These are phyloP conservation scores for Balamuthia mandrillaris DNA, from an alignment of 208 protist species.

Conservation along the genomic window DNA sequence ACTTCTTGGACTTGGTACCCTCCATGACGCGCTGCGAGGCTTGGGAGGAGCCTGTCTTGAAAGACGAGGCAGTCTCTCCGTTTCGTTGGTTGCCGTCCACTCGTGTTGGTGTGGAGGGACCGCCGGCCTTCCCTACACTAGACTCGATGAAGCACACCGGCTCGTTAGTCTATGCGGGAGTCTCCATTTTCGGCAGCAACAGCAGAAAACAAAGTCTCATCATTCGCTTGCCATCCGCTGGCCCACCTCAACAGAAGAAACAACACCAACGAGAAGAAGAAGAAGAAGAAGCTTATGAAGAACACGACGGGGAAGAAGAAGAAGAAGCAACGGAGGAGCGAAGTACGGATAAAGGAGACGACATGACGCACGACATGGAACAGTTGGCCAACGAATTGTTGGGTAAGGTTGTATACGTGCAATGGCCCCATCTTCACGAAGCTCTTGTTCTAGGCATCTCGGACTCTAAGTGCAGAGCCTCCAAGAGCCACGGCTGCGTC, in stretches of 20 bases:
- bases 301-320: not conserved
- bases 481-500: not conserved
- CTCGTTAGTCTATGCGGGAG: not conserved
- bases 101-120: not conserved
- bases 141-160: not conserved
- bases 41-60: too few species aligned
- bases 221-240: not conserved
- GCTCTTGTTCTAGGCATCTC: conserved; percentile 25
- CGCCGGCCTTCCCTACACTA: conserved; percentile 23
- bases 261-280: not conserved
- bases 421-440: conserved; percentile 31
- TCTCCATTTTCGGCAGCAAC: conserved; percentile 16
- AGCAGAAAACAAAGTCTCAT: conserved; percentile 26
- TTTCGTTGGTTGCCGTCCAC: not conserved
- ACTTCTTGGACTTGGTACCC: not conserved
- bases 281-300: not conserved
- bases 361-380: too few species aligned
- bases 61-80: not conserved
- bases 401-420: not conserved
- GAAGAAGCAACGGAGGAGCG: not conserved
- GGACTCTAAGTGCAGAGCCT: not conserved
- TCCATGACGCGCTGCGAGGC: too few species aligned
- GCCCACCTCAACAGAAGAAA: too few species aligned
- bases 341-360: too few species aligned
- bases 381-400: not conserved